Base-by-base conservation (phyloP, 1,139 yeast genomes). In the Pichia sp. region DNA sequence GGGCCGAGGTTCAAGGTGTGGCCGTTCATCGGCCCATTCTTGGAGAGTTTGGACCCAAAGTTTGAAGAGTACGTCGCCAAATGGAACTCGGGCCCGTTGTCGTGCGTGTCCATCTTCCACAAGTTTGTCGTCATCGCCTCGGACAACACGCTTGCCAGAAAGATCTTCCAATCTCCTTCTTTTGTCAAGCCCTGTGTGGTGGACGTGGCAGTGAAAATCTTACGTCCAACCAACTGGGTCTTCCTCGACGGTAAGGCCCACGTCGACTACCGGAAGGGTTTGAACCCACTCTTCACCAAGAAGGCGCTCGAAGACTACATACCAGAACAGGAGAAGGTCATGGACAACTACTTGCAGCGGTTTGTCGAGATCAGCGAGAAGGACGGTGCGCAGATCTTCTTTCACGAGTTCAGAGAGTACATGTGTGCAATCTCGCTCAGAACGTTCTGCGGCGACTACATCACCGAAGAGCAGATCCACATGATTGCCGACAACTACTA, bases 161-260 rank as follows among this genome's bases (percentile, higher is more conserved):
- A 93, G 66, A 84, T 90, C 56, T 78, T 93, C 62, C 84, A 82
- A 63, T 83, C 96, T 28, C 96, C 97, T 36, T 78, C 81, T 54
- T 93, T 77, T 66, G 97, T 89, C 55, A 90, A 90, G 69, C 99
- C 99, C 7, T 93, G 99, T 74, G 96, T 93, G 56, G 99, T 93
- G 58, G 99, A 93, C 67, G 98, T 90, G 51, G 99, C 98, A 21
- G 76, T 83, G 60, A 93, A 91, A 73, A 88, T 93, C 61, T 75
- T 93, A 65, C 82, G 98, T 70, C 97, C 98, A 44, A 77, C 93
- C 49, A 93, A 91, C 74, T 93, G 99, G 99, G 99, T 93, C 47
- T 93, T 93, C 69, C 73, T 90, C 65, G 99, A 93, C 66, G 99
- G 99, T 61, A 89, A 90, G 74, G 95, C 83, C 31, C 99, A 93